Base-by-base conservation (phyloP, 306 rosid species). In the Vigna mungo region DNA sequence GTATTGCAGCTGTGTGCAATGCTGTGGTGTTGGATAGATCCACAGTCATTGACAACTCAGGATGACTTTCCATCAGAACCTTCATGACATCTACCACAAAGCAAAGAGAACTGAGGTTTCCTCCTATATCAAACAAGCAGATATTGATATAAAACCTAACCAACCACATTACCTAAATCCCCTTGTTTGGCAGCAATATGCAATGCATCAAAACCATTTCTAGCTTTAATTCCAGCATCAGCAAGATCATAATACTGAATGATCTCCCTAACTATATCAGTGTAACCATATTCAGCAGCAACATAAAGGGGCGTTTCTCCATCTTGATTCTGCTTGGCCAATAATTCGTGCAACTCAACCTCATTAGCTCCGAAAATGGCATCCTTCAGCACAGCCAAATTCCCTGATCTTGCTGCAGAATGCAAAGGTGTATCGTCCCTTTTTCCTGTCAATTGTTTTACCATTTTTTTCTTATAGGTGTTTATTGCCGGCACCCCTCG, bases 181-280 rank as follows among this genome's bases (percentile, higher is more conserved):
- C 99, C 99, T 81, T 92, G 99, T 85, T 96, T 96, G 68, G 98
- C 92, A 71, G 99, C 98, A 84, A 96, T 91, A 86, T 92, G 99
- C 58, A 91, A 89, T 54, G 97, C 99, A 80, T 96, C 99, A 75
- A 92, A 87, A 44, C 99, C 96, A 48, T 96, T 96, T 79, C 98
- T 82, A 8, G 99, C 99, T 82, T 91, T 92, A 77, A 87, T 88
- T 78, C 87, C 91, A 0, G 98, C 98, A 47, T 82, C 92, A 12
- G 82, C 82, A 37, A 96, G 98, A 84, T 89, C 90, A 77, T 92
- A 92, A 73, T 84, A 81, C 39, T 85, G 79, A 54, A 92, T 91
- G 93, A 96, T 85, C 88, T 88, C 98, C 82, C 91, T 87, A 2
- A 92, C 99, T 53, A 91, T 43, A 79, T 92, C 91, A n/a, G 81